Base-by-base conservation (phyloP, 2,329 filamentous ascomycete species). In the Pseudocercospora macadamiae region DNA sequence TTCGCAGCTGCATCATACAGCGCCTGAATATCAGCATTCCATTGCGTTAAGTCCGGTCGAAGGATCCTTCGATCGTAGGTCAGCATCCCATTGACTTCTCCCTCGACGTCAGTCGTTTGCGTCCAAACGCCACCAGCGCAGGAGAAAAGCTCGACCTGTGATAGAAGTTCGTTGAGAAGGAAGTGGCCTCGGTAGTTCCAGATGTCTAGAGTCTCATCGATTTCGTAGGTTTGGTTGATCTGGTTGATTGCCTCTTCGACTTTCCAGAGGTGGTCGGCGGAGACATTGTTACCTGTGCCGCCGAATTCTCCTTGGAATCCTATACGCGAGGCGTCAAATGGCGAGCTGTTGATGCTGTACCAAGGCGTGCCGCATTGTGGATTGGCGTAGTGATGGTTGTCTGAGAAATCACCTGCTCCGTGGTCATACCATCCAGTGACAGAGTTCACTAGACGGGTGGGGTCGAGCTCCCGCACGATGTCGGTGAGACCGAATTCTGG, bases 81-180 rank as follows among this genome's bases (percentile, higher is more conserved):
- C 64, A 89, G 71, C 57, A 91, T 75, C 0, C 88, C 88, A 64
- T 90, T 91, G 7, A 90, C 85, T 70, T 90, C 88, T 3, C 87
- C 88, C 70, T 90, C 88, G 0, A 90, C 88, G 65, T 90, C 88
- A 0, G 86, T 89, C 0, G 87, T 90, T 76, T 90, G 88, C 0
- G 88, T 90, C 82, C 86, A 90, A 0, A 90, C 82, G 9, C 82
- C 88, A 0, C 84, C 88, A 30, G 83, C 88, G 73, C 88, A 90
- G 0, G 83, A 79, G 56, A 80, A 89, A 9, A 73, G 74, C 58
- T 83, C 78, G 10, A 79, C 71, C 59, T 84, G 82, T 2, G 80
- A 78, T 10, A 70, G 67, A 2, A 84, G 70, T 58, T 84, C 80
- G 3, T 51, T 64, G 2, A 83, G 74, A 1, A 84, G 70, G 12